Evolutionary conservation across 352 stramenopile genomes (phyloP).

Genomic region (Pythium grandisporangium): DNA sequence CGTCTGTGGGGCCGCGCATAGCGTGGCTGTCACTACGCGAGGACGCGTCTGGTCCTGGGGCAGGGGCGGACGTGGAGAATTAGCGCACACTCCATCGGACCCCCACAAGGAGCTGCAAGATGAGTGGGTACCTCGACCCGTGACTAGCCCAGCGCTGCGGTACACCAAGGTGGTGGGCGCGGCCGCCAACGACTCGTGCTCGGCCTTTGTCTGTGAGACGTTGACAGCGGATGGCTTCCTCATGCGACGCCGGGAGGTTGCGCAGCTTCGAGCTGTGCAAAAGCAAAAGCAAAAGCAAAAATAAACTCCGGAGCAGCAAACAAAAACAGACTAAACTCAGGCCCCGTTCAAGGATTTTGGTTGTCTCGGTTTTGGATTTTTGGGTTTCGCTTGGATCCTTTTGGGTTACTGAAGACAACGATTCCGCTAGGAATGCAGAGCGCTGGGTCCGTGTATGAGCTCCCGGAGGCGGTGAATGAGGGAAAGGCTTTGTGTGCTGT

Average conservation of each 20-base stretch:
- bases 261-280: slow-evolving; percentile 36
- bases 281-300: no score
- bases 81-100: slow-evolving; percentile 18
- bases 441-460: slow-evolving; percentile 4
- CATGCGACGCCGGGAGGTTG: slow-evolving; percentile 32
- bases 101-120: slow-evolving; percentile 9
- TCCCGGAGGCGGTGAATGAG: slow-evolving; percentile 8
- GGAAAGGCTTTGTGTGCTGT: slow-evolving; percentile 5
- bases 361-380: no score
- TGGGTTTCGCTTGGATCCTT: no score
- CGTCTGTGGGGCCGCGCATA: slow-evolving; percentile 36
- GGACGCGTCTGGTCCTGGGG: slow-evolving; percentile 60
- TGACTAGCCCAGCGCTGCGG: no score
- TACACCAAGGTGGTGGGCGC: slow-evolving; percentile 41
- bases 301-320: no score
- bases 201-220: slow-evolving; percentile 43
- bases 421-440: no score
- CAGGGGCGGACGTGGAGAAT: slow-evolving; percentile 29
- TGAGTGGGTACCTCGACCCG: slow-evolving; percentile 28
- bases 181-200: slow-evolving; percentile 46
- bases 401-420: not conserved
- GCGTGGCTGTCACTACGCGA: slow-evolving; percentile 32
- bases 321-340: no score
- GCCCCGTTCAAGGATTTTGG: no score
- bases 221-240: slow-evolving; percentile 23